Base-by-base conservation (phyloP, 2,329 filamentous ascomycete species). In the Ascochyta pisi region DNA sequence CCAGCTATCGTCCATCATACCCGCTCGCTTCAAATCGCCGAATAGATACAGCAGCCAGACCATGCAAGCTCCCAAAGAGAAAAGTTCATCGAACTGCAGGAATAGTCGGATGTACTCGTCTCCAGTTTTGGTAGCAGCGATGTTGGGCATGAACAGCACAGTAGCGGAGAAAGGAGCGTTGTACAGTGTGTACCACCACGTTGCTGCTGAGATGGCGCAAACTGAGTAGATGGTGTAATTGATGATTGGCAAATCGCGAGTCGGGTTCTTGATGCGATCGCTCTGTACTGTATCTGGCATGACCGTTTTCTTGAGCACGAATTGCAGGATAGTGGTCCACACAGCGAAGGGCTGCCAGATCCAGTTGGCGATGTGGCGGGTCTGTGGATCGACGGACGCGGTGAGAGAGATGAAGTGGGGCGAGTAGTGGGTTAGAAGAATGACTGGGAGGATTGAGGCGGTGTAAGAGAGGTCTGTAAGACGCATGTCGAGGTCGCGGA, bases 261-360 rank as follows among this genome's bases (percentile, higher is more conserved):
- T 31, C 6, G 50, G 29, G 31, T 57, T 53, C 0, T 58, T 50
- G 26, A 61, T 19, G 1, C 50, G 41, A 31, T 58, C 60, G 10
- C 52, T 38, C 19, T 55, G n/a, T 2, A 63, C 29, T 3, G 54
- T 61, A 37, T 63, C 45, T 8, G 54, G 50, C 54, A 61, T 61
- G 35, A 63, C 41, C 0, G 58, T 61, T 29, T 54, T 57, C 34
- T 63, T 63, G 34, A 63, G 35, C 12, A 53, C 23, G 16, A 58
- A 54, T 22, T 63, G 60, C 37, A 61, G 27, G 23, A 61, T 55
- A 19, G 54, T 54, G n/a, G 48, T 49, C 40, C 47, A 63, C 19
- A 63, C 19, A 3, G 60, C 45, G 33, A 63, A 61, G 1, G 55
- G 57, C 15, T 63, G 60, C 60, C 60, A 63, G 40, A 63, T 46